Conservation (phyloP, 768 basidiomycete genomes). For the Serendipita vermifera region DNA sequence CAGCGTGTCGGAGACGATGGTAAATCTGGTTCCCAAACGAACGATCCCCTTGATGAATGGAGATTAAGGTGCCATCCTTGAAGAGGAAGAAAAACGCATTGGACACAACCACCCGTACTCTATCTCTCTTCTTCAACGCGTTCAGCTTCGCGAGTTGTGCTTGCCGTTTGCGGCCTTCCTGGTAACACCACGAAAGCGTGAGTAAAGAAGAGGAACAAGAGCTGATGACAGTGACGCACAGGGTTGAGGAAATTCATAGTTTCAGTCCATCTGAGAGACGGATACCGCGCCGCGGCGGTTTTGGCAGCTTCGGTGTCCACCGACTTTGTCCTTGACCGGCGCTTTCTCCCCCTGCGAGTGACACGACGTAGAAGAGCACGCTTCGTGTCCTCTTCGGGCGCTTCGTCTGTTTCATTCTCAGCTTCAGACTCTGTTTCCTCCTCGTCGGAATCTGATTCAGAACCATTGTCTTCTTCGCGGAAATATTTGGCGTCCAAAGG, state of each 20-base stretch:
- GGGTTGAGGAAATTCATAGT: slow-evolving; percentile 2
- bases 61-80: slow-evolving; percentile 51
- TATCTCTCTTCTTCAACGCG: slow-evolving; percentile 39
- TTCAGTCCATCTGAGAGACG: slow-evolving; percentile 1
- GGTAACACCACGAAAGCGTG: not conserved
- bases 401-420: slow-evolving; percentile 10
- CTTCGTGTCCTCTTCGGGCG: not conserved
- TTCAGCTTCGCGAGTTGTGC: slow-evolving; percentile 22
- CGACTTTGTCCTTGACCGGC: slow-evolving; percentile 4
- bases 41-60: slow-evolving; percentile 27
- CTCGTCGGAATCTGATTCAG: not conserved
- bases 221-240: no score
- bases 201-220: not conserved
- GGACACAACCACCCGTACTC: slow-evolving; percentile 44
- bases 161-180: not conserved
- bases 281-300: not conserved
- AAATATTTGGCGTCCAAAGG: slow-evolving; percentile 12
- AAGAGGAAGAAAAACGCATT: slow-evolving; percentile 59
- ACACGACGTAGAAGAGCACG: slow-evolving; percentile 1
- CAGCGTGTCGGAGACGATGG: slow-evolving; percentile 41
- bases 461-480: slow-evolving; percentile 15
- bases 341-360: slow-evolving; percentile 6
- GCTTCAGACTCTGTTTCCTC: not conserved
- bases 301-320: not conserved
- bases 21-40: slow-evolving; percentile 37